Base-by-base conservation (phyloP, 2,329 filamentous ascomycete genomes). In the Aureobasidium sp. region DNA sequence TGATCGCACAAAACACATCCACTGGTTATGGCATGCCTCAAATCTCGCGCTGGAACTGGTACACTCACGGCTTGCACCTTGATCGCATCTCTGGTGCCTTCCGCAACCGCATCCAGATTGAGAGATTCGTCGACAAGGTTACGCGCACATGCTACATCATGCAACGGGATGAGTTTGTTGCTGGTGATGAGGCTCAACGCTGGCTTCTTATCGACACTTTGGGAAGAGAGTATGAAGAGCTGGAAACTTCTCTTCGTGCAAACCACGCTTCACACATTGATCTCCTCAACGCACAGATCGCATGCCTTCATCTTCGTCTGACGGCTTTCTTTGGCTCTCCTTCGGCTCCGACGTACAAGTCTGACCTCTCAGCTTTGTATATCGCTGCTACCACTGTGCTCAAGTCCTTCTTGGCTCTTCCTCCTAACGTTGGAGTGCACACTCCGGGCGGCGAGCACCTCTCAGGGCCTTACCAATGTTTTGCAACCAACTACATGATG, bases 21-120 rank as follows among this genome's bases (percentile, higher is more conserved):
- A 93, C 90, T 4, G 89, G 89, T 25, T 90, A 91, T 68, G 89
- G 89, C 6, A 89, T 92, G 70, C 89, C 90, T 8, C 88, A 89
- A 5, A 67, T 74, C 5, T 67, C 69, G 13, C 57, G 73, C 29
- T 74, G 72, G 72, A 72, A 72, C 21, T 74, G 89, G 88, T 49
- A 90, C 85, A 57, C 79, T 87, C 51, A 92, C 88, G 74, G 89
- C 88, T 73, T 91, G 84, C 82, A 92, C 85, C 2, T 77, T 88
- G 63, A 85, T 81, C 49, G 78, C 83, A 67, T 62, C 58, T 80
- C 82, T n/a, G 70, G 73, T 2, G 85, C 89, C 68, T 78, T 91
- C 1, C 85, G 87, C 66, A 84, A 85, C 8, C 79, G 87, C 44
- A 79, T 90, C 29, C 83, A 86, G 67, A 87, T 90, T 57, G 88